Conservation (phyloP, 2,329 filamentous ascomycete species). For the Ophiocordyceps unilateralis region DNA sequence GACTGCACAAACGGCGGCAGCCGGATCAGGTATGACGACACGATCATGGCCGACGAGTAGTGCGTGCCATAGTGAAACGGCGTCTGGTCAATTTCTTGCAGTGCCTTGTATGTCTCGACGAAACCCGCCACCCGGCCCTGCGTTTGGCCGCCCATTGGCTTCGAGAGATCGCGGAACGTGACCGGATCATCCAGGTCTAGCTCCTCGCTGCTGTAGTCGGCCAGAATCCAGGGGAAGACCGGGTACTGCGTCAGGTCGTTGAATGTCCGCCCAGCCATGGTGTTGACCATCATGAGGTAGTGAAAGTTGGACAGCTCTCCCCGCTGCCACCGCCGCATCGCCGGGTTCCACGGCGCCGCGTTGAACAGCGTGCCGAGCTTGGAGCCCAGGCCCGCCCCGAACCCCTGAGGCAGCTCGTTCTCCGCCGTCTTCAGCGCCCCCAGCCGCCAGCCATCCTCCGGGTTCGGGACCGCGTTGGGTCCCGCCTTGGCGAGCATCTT, state of each 20-base stretch:
- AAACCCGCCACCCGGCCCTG: conserved; percentile 60
- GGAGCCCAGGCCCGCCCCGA: conserved; percentile 68
- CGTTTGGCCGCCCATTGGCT: conserved; percentile 91
- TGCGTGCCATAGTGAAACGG: conserved; percentile 97
- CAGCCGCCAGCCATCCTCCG: conserved; percentile 82
- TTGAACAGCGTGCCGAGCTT: conserved; percentile 91
- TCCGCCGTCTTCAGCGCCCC: conserved; percentile 60
- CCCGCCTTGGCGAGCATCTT: conserved; percentile 63
- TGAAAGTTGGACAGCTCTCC: conserved; percentile 98
- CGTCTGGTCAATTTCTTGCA: conserved; percentile 81
- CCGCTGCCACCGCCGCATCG: conserved; percentile 77
- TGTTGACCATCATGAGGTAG: conserved; percentile 97
- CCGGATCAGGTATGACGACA: conserved; percentile 87
- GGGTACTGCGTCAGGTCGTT: conserved; percentile 97
- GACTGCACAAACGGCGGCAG: conserved; percentile 94
- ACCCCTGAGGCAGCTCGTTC: conserved; percentile 40
- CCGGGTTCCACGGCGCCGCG: conserved; percentile 61
- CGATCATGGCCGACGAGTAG: conserved; percentile 98
- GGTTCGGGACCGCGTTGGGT: conserved; percentile 50
- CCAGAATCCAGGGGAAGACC: conserved; percentile 92
- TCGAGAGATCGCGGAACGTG: conserved; percentile 79
- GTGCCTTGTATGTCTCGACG: conserved; percentile 66
- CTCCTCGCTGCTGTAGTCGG: conserved; percentile 89
- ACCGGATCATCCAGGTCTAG: conserved; percentile 71
- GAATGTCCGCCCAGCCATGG: conserved; percentile 90